Evolutionary conservation across 805 yeast genomes (phyloP), one percentile per base, ranked within the genome.

Genomic region (Candida boidinii): DNA sequence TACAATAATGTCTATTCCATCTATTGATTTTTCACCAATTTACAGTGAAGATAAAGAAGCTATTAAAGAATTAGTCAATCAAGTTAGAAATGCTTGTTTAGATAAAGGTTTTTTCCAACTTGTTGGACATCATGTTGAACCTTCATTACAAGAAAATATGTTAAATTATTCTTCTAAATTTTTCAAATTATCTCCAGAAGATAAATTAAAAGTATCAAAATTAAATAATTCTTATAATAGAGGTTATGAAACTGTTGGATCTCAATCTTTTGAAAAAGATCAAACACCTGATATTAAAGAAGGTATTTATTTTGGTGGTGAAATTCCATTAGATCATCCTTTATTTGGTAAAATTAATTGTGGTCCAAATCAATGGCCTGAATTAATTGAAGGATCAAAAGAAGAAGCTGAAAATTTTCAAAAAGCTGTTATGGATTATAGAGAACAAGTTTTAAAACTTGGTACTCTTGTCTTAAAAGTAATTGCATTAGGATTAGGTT

Each of bases 261-360:
- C 42, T 29, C 47, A 43, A 33, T 42, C 44, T 21, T 45, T 44
- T 31, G 43, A 44, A 27, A 28, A 39, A 24, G 29, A 31, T 5
- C 39, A 46, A 30, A 31, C 29, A 14, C 51, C 51, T 12, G 65
- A 57, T 34, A 49, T 56, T 26, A 51, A 49, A 35, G 65, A 60
- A 35, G 58, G 61, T 2, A 56, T 55, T 39, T 56, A 57, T 33
- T 39, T 49, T 25, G 51, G 53, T 26, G 47, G 53, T 25, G 54
- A 49, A 29, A 41, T 36, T 7, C 22, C 37, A 7, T 15, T 17
- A 20, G 34, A 33, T 17, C 36, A 34, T 22, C 35, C 23, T 4
- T 24, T 32, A 11, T 31, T 41, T 13, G 51, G 35, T 33, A 35
- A 15, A 35, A 39, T 35, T 42, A 49, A 37, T 42, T 53, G 30